phyloP scores from a whole-genome alignment of 169 alveolate species.

The Plasmodium ovale region DNA sequence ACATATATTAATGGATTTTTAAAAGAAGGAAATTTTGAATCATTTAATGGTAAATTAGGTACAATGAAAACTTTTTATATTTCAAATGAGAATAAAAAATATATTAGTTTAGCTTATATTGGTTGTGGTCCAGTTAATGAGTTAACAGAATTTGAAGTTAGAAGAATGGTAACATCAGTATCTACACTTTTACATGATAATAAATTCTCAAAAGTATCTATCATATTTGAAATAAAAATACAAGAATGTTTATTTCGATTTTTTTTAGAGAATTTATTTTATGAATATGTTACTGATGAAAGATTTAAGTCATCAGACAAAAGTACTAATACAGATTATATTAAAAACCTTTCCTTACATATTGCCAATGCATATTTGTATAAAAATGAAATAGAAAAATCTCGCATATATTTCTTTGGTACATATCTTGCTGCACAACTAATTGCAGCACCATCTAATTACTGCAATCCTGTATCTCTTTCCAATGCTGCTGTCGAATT shows the following conservation, averaged over 20 bases:
- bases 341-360: slow-evolving; percentile 10
- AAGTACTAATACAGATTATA: neutral
- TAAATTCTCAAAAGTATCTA: slow-evolving; percentile 22
- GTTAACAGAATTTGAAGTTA: slow-evolving; percentile 31
- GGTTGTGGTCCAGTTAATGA: slow-evolving; percentile 61
- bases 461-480: slow-evolving; percentile 86
- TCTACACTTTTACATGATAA: slow-evolving; percentile 30
- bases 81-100: slow-evolving; percentile 30
- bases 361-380: slow-evolving; percentile 30
- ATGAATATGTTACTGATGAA: slow-evolving; percentile 65
- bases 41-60: slow-evolving; percentile 63
- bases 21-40: slow-evolving; percentile 22
- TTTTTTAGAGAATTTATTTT: slow-evolving; percentile 44
- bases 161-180: slow-evolving; percentile 29
- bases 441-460: slow-evolving; percentile 89
- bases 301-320: slow-evolving; percentile 56
- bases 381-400: slow-evolving; percentile 19
- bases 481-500: slow-evolving; percentile 81
- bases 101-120: slow-evolving; percentile 19
- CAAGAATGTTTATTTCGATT: slow-evolving; percentile 41
- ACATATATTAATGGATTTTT: slow-evolving; percentile 21
- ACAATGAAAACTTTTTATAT: slow-evolving; percentile 43
- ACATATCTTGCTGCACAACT: slow-evolving; percentile 82
- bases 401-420: slow-evolving; percentile 41
- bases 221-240: slow-evolving; percentile 41